Percentiles rank a stretch among this genome's conserved stretches.
These are phyloP conservation scores for Balamuthia mandrillaris DNA, from an alignment of 208 protist species.

Conservation along the genomic window DNA sequence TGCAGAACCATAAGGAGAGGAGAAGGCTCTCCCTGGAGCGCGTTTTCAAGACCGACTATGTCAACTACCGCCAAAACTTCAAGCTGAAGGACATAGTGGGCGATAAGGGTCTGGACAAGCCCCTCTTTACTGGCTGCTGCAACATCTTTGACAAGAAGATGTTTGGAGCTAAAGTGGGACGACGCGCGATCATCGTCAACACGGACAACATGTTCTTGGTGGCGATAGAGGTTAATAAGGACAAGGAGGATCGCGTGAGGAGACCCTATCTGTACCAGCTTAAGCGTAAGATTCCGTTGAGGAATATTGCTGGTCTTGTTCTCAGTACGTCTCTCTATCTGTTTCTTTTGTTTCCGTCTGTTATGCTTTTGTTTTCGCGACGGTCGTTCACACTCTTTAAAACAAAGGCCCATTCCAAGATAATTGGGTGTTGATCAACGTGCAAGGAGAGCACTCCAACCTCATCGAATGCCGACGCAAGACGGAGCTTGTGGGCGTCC, in stretches of 20 bases:
- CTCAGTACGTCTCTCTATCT: neutral
- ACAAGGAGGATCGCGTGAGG: neutral
- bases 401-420: conserved; percentile 23
- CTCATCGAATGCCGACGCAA: conserved; percentile 65
- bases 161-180: conserved; percentile 35
- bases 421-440: conserved; percentile 54
- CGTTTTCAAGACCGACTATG: conserved; percentile 63
- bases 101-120: conserved; percentile 46
- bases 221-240: neutral
- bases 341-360: too few relatives aligned
- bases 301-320: neutral
- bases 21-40: conserved; percentile 52
- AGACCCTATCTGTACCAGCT: neutral
- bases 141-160: conserved; percentile 37
- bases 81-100: neutral
- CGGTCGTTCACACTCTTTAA: neutral
- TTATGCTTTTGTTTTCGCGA: too few relatives aligned
- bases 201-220: neutral
- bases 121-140: conserved; percentile 59
- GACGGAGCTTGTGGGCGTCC: conserved; percentile 62
- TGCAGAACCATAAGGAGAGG: conserved; percentile 65
- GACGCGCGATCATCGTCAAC: neutral
- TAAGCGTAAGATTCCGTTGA: neutral
- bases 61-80: conserved; percentile 63
- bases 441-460: conserved; percentile 55